Conservation (phyloP, 768 basidiomycete genomes). For the Mycena chlorophos region DNA sequence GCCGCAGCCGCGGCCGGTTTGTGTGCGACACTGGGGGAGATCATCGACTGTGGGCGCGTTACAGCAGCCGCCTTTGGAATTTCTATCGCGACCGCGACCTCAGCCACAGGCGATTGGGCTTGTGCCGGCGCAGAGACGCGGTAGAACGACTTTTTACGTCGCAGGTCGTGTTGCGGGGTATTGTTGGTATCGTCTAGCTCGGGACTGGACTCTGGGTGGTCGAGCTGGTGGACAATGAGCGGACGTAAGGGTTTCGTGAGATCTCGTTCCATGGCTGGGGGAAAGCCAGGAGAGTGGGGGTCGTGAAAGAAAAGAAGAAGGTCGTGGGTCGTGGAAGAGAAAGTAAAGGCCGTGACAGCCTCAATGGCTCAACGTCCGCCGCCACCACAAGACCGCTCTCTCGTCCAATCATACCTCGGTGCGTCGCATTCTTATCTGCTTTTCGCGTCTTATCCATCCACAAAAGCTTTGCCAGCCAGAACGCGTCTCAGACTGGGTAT, state of each 20-base stretch:
- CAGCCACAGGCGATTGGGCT: constrained; percentile 10
- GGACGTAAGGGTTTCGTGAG: constrained; percentile 22
- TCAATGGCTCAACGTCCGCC: constrained; percentile 8
- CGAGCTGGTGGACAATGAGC: constrained; percentile 12
- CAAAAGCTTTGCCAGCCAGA: constrained; percentile 51
- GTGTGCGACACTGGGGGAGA: constrained; percentile 3
- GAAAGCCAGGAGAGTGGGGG: constrained; percentile 6
- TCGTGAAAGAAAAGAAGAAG: neutral
- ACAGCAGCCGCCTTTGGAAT: too few relatives aligned
- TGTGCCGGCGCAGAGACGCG: constrained; percentile 17
- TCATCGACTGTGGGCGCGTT: constrained; percentile 17
- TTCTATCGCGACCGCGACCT: constrained; percentile 12
- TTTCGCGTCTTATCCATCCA: constrained; percentile 7
- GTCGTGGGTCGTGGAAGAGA: neutral
- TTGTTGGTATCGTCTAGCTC: neutral
- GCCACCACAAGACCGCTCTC: constrained; percentile 24
- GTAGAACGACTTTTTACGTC: constrained; percentile 17
- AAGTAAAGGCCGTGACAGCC: neutral
- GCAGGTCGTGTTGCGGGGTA: neutral
- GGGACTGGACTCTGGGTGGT: too few relatives aligned
- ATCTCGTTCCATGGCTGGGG: constrained; percentile 9
- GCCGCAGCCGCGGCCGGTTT: constrained; percentile 17
- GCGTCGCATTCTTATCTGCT: neutral
- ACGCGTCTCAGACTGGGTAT: constrained; percentile 55
- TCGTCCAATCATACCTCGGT: constrained; percentile 51